These are phyloP conservation scores for Nemania sp. DNA, from an alignment of 2,329 filamentous ascomycete genomes.

Conservation along the genomic window DNA sequence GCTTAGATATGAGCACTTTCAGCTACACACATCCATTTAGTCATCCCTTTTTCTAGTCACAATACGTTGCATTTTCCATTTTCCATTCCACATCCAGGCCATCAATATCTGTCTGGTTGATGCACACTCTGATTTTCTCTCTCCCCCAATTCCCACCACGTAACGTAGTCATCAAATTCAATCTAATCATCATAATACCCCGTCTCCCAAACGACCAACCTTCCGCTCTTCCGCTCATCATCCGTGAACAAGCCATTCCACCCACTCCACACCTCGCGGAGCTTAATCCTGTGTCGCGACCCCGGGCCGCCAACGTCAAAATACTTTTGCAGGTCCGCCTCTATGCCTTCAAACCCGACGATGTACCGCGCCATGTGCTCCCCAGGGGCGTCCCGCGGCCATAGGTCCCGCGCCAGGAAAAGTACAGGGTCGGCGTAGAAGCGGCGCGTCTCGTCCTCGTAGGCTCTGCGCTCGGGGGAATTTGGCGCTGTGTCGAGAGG, in stretches of 20 bases:
- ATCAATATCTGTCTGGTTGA: too few relatives aligned
- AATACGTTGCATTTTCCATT: too few relatives aligned
- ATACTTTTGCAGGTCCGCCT: constrained; percentile 50
- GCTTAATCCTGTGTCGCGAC: constrained; percentile 45
- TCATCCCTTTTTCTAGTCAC: too few relatives aligned
- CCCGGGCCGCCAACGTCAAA: constrained; percentile 46
- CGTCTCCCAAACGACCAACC: constrained; percentile 60
- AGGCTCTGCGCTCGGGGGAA: constrained; percentile 63
- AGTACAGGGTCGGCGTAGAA: constrained; percentile 72
- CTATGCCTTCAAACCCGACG: constrained; percentile 63
- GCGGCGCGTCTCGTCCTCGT: constrained; percentile 86
- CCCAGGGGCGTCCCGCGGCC: constrained; percentile 40
- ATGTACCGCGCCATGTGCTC: constrained; percentile 59
- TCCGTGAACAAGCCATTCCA: constrained; percentile 67
- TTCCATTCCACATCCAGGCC: too few relatives aligned
- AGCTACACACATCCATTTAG: too few relatives aligned
- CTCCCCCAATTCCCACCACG: too few relatives aligned
- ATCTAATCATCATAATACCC: constrained; percentile 34
- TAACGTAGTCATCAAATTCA: background rate
- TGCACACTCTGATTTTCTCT: too few relatives aligned
- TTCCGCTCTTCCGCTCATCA: constrained; percentile 59
- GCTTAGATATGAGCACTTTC: too few relatives aligned
- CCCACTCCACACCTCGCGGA: constrained; percentile 56
- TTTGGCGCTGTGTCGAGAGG: constrained; percentile 69
- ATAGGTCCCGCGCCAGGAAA: constrained; percentile 63